Conservation (phyloP, 2,329 filamentous ascomycete genomes). For the Myriangium duriaei region DNA sequence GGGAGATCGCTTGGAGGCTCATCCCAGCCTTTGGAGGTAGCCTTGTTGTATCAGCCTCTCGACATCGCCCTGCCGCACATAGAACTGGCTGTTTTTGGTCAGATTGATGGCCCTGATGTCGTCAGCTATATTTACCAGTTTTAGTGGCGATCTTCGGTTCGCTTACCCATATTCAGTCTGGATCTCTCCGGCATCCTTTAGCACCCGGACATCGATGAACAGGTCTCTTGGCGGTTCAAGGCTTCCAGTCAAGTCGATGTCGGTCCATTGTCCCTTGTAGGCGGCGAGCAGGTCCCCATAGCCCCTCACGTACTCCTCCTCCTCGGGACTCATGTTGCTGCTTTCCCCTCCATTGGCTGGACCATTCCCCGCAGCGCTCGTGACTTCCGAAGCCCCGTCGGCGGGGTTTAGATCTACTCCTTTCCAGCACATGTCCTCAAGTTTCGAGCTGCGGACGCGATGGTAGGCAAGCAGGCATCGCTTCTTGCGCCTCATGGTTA, state of each 20-base stretch:
- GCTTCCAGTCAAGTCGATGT: conserved; percentile 88
- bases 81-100: conserved; percentile 97
- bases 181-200: conserved; percentile 96
- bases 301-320: conserved; percentile 88
- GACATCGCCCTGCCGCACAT: conserved; percentile 89
- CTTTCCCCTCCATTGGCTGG: conserved; percentile 38
- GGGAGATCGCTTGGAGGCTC: too few relatives aligned
- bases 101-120: conserved; percentile 69
- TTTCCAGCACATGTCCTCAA: conserved; percentile 89
- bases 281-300: conserved; percentile 88
- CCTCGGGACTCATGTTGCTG: conserved; percentile 82
- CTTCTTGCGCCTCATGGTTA: conserved; percentile 93
- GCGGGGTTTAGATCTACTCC: conserved; percentile 71
- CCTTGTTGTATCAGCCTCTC: conserved; percentile 89
- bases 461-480: conserved; percentile 92
- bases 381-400: conserved; percentile 33
- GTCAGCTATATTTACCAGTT: conserved; percentile 9
- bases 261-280: conserved; percentile 97
- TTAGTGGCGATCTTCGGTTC: background rate
- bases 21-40: conserved; percentile 82
- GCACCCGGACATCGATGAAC: conserved; percentile 90
- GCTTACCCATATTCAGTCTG: conserved; percentile 96
- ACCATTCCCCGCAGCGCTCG: conserved; percentile 19
- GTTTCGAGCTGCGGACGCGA: conserved; percentile 73
- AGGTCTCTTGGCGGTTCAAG: conserved; percentile 88